Evolutionary conservation across 208 protist genomes (phyloP).

Genomic region (Acanthamoeba divionensis): DNA sequence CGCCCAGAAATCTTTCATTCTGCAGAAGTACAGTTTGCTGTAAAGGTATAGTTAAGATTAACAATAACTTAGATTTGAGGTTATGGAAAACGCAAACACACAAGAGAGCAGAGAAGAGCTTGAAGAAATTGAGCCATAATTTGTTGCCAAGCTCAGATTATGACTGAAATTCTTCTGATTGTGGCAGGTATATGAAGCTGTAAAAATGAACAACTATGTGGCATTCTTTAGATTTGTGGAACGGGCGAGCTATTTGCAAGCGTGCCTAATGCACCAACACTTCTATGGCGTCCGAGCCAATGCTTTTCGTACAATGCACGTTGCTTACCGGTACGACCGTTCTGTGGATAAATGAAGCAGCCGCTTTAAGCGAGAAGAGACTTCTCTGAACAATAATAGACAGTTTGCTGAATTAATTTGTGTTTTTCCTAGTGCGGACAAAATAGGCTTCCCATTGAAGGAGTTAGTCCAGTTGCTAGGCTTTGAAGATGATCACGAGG

Average conservation of each 20-base stretch:
- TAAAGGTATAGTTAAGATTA: neutral
- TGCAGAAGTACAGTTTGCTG: conserved; percentile 17
- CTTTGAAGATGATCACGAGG: neutral
- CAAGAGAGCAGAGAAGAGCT: neutral
- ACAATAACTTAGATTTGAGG: too few species aligned
- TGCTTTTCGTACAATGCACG: conserved; percentile 2
- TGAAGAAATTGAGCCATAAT: neutral
- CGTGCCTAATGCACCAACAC: neutral
- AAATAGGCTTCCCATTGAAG: neutral
- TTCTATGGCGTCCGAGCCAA: neutral
- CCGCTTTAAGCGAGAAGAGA: neutral
- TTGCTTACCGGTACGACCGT: neutral
- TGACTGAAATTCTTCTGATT: neutral
- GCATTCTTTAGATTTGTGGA: conserved; percentile 2
- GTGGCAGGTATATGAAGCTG: neutral
- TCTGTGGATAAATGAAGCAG: neutral
- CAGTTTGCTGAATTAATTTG: neutral
- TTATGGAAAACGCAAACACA: too few species aligned
- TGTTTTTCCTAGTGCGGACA: neutral
- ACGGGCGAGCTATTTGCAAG: neutral
- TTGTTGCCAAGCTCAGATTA: neutral
- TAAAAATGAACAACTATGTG: neutral
- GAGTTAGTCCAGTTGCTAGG: neutral
- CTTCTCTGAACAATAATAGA: neutral
- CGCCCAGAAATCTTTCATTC: neutral